Percentiles rank a stretch among this genome's conserved stretches.
These are phyloP conservation scores for Cryptococcus neoformans DNA, from an alignment of 1,284 basidiomycete species.

Conservation along the genomic window DNA sequence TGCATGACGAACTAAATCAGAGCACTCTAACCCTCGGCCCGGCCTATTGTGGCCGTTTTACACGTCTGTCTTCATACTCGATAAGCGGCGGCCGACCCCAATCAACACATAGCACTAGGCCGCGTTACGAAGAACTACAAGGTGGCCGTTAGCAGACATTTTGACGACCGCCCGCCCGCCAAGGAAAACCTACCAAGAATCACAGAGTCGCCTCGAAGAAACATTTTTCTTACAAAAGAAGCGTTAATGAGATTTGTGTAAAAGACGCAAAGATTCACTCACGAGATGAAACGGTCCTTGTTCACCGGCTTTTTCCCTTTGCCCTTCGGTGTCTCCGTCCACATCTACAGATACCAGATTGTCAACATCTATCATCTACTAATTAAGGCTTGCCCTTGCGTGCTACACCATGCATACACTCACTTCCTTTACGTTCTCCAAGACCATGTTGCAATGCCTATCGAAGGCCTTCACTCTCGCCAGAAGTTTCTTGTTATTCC, in stretches of 20 bases:
- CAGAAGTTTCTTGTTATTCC: conserved; percentile 98
- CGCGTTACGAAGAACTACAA: conserved; percentile 79
- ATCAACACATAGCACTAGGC: conserved; percentile 51
- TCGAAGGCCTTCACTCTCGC: conserved; percentile 99
- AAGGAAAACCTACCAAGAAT: conserved; percentile 69
- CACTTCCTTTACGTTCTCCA: conserved; percentile 97
- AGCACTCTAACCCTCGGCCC: neutral
- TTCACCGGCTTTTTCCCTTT: conserved; percentile 99
- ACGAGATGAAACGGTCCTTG: conserved; percentile 99
- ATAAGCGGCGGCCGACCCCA: neutral
- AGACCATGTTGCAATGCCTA: conserved; percentile 97
- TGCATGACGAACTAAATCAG: conserved; percentile 7
- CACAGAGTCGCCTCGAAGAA: conserved; percentile 81
- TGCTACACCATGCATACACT: conserved; percentile 14
- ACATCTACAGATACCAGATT: conserved; percentile 65
- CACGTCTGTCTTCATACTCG: too few species aligned
- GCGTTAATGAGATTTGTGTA: neutral
- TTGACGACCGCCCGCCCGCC: neutral
- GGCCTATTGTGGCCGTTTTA: neutral
- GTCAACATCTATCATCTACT: neutral
- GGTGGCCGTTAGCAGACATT: neutral
- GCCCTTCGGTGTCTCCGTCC: conserved; percentile 97
- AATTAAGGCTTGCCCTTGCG: neutral
- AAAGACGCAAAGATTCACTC: conserved; percentile 57
- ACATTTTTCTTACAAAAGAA: conserved; percentile 42